A percentile compares a stretch with the other conserved stretches of the same genome.
Evolutionary conservation across 345 rosid genomes (phyloP).

Genomic region (Salix caprea): DNA sequence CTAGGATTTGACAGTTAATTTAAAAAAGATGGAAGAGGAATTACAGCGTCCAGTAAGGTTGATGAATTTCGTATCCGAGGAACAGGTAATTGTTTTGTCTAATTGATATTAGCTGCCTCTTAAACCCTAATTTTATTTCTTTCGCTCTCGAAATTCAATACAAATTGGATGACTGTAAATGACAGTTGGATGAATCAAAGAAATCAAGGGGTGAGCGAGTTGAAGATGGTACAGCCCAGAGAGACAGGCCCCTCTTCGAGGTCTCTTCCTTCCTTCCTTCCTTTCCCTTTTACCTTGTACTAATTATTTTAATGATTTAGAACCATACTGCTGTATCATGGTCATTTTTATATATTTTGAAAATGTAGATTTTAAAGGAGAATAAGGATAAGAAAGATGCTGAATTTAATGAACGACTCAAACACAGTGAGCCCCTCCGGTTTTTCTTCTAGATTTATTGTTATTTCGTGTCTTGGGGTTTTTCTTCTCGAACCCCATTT

Average conservation of each 20-base stretch:
- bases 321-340: not conserved
- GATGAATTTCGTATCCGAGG: constrained; percentile 83
- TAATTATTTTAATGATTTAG: not conserved
- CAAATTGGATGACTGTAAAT: not conserved
- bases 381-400: constrained; percentile 93
- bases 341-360: not conserved
- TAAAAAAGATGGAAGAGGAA: constrained; percentile 60
- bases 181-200: constrained; percentile 80
- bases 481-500: not conserved
- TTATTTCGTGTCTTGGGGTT: no score
- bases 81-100: constrained; percentile 48
- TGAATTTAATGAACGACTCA: constrained; percentile 91
- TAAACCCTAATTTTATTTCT: not conserved
- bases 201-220: constrained; percentile 80
- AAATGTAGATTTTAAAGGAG: constrained; percentile 74
- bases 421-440: constrained; percentile 61
- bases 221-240: constrained; percentile 92
- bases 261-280: constrained; percentile 22
- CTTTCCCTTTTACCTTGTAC: no score
- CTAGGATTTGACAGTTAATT: not conserved
- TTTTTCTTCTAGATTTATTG: not conserved
- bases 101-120: not conserved
- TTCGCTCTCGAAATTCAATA: not conserved
- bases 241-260: constrained; percentile 86
- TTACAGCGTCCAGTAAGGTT: constrained; percentile 53